Conservation (phyloP, 2,329 filamentous ascomycete species). For the Claviceps sp. region DNA sequence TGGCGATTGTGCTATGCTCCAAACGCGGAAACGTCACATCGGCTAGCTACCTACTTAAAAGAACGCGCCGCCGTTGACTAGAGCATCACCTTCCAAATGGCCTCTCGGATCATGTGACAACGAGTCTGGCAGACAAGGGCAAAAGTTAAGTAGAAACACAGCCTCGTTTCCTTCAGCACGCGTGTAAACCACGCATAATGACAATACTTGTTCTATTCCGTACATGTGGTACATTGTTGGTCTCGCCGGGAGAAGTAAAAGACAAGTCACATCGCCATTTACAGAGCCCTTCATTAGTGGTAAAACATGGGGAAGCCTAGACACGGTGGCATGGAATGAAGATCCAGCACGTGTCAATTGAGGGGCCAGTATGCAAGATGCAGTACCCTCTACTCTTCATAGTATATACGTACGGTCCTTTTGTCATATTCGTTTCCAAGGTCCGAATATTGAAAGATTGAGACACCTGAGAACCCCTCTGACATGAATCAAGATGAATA, state of each 20-base stretch:
- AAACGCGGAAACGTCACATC: neutral
- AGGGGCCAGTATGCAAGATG: neutral
- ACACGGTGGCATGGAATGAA: neutral
- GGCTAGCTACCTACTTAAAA: neutral
- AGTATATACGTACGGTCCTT: neutral
- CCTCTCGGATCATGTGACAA: too few relatives aligned
- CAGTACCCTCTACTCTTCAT: neutral
- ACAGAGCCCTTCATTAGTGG: neutral
- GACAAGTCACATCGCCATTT: neutral
- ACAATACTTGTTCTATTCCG: neutral
- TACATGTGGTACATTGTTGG: neutral
- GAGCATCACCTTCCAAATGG: neutral
- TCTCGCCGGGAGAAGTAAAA: neutral
- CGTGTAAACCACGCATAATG: neutral
- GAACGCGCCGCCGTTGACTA: neutral
- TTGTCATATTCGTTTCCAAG: neutral
- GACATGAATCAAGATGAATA: conserved; percentile 37
- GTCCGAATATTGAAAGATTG: neutral
- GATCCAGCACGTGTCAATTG: neutral
- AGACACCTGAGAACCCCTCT: neutral
- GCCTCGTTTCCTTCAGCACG: neutral
- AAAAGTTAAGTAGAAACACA: neutral
- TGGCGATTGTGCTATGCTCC: neutral
- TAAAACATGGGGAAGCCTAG: neutral
- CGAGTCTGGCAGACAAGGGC: neutral